Conservation (phyloP, 2,329 filamentous ascomycete species). For the Penicillium decumbens region DNA sequence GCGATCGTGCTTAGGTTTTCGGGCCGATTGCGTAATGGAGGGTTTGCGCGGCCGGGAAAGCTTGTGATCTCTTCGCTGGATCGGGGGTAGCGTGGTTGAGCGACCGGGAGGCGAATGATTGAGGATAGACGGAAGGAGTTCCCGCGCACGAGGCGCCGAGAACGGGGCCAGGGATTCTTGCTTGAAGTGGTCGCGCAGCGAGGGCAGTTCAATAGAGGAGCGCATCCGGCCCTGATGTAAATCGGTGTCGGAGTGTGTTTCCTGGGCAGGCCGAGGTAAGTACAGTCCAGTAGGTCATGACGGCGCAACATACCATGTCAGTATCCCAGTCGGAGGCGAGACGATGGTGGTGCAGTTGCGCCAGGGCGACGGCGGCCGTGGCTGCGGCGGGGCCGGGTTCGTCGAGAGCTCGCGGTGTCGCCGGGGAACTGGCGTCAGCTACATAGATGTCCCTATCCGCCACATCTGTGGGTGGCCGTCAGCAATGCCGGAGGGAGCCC, state of each 20-base stretch:
- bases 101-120: slow-evolving; percentile 74
- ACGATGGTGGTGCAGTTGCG: slow-evolving; percentile 77
- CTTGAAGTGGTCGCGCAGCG: slow-evolving; percentile 63
- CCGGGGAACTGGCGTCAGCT: slow-evolving; percentile 63
- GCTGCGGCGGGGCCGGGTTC: slow-evolving; percentile 65
- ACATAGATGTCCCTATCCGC: slow-evolving; percentile 64
- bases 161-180: slow-evolving; percentile 68
- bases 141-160: slow-evolving; percentile 59
- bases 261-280: slow-evolving; percentile 45
- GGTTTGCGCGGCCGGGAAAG: slow-evolving; percentile 73
- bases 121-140: slow-evolving; percentile 77
- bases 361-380: slow-evolving; percentile 78
- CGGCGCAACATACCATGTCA: slow-evolving; percentile 59
- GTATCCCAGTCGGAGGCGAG: slow-evolving; percentile 72
- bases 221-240: slow-evolving; percentile 59
- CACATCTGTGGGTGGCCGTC: slow-evolving; percentile 47
- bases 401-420: slow-evolving; percentile 64
- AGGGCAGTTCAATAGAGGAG: slow-evolving; percentile 66
- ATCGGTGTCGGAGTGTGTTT: slow-evolving; percentile 68
- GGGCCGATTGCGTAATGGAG: slow-evolving; percentile 74
- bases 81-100: slow-evolving; percentile 80
- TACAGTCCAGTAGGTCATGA: slow-evolving; percentile 2
- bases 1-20: slow-evolving; percentile 73
- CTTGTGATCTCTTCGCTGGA: slow-evolving; percentile 65
- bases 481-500: slow-evolving; percentile 7